Conservation (phyloP, 768 basidiomycete species). For the Galerina marginata region DNA sequence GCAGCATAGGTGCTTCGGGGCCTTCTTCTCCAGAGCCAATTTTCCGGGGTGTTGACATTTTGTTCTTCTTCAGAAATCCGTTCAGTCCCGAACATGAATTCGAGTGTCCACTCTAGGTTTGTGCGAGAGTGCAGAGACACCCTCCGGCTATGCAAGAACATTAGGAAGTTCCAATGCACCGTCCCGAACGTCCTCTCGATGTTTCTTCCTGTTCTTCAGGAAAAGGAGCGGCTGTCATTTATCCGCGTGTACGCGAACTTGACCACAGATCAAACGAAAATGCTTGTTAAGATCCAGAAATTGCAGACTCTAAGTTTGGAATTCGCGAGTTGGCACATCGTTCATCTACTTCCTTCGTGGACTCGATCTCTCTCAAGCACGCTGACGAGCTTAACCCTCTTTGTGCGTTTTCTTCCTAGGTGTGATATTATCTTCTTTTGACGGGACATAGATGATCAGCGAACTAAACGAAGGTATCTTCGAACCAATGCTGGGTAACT, state of each 20-base stretch:
- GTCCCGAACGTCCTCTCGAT: conserved; percentile 49
- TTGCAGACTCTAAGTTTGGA: conserved; percentile 60
- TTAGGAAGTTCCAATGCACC: conserved; percentile 63
- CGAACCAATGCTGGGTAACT: conserved; percentile 47
- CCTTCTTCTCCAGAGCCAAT: no score
- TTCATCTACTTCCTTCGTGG: conserved; percentile 68
- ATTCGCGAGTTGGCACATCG: conserved; percentile 63
- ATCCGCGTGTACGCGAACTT: conserved; percentile 59
- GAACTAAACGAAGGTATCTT: conserved; percentile 60
- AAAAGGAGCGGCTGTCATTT: conserved; percentile 48
- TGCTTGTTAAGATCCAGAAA: conserved; percentile 43
- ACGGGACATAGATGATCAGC: conserved; percentile 51
- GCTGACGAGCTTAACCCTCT: conserved; percentile 61
- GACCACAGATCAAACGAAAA: conserved; percentile 52
- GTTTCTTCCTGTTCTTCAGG: conserved; percentile 52
- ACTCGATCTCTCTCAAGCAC: conserved; percentile 43
- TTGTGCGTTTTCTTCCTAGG: conserved; percentile 45
- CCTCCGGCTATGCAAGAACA: conserved; percentile 53
- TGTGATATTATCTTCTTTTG: not conserved
- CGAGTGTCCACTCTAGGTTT: conserved; percentile 49
- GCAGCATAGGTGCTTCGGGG: conserved; percentile 52
- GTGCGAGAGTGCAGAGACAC: conserved; percentile 56
- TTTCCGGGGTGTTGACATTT: not conserved
- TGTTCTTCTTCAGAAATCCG: conserved; percentile 49
- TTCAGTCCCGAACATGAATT: conserved; percentile 46